These are phyloP conservation scores for Aureobasidium vineae DNA, from an alignment of 2,329 filamentous ascomycete genomes.

Conservation along the genomic window DNA sequence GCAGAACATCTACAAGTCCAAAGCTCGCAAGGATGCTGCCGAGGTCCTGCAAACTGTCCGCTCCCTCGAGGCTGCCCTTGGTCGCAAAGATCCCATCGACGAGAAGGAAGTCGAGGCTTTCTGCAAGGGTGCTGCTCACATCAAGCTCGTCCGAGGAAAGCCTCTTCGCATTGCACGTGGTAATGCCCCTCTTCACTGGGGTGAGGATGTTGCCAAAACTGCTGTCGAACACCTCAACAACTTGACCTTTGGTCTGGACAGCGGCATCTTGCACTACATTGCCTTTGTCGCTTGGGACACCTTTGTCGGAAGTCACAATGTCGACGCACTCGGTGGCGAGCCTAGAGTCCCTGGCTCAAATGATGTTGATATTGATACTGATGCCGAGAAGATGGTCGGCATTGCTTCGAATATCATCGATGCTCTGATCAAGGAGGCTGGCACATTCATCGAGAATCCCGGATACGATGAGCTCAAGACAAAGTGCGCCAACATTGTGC, in stretches of 20 bases:
- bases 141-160: conserved; percentile 75
- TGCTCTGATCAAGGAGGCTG: conserved; percentile 45
- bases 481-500: conserved; percentile 40
- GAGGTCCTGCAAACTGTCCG: conserved; percentile 70
- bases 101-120: conserved; percentile 80
- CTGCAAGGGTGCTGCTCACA: conserved; percentile 91
- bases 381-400: conserved; percentile 43
- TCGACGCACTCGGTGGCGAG: conserved; percentile 38
- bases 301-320: conserved; percentile 45
- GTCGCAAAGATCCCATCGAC: conserved; percentile 53
- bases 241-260: conserved; percentile 35
- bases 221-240: conserved; percentile 45
- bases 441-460: conserved; percentile 43
- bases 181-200: conserved; percentile 47
- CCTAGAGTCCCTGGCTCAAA: conserved; percentile 41
- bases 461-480: conserved; percentile 43
- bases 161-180: conserved; percentile 51
- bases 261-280: conserved; percentile 51
- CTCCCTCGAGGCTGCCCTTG: conserved; percentile 51
- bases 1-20: conserved; percentile 89
- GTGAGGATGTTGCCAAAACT: conserved; percentile 52
- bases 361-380: conserved; percentile 39
- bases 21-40: conserved; percentile 73
- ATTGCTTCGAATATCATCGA: conserved; percentile 47
- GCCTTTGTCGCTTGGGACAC: conserved; percentile 53